Evolutionary conservation across 768 basidiomycete genomes (phyloP).

Genomic region (Boletus subcaerulescens): DNA sequence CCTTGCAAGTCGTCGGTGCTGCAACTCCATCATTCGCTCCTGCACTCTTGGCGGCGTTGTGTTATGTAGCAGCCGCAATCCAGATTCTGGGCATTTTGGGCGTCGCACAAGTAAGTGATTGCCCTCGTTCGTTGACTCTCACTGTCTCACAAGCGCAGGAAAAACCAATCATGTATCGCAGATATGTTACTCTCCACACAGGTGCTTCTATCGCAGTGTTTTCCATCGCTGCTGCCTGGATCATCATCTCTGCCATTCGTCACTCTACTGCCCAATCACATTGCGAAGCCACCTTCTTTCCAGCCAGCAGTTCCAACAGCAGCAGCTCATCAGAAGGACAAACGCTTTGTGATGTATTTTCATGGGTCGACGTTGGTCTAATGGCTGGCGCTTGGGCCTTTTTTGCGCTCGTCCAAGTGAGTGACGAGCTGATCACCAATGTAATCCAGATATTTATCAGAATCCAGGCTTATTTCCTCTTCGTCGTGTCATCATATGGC

Average conservation of each 20-base stretch:
- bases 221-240: conserved; percentile 76
- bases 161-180: conserved; percentile 57
- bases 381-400: conserved; percentile 89
- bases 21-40: conserved; percentile 75
- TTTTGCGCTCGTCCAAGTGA: conserved; percentile 72
- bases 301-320: conserved; percentile 30
- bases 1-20: conserved; percentile 73
- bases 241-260: conserved; percentile 71
- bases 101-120: conserved; percentile 61
- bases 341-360: conserved; percentile 82
- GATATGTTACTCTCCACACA: conserved; percentile 68
- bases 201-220: conserved; percentile 59
- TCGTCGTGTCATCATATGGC: conserved; percentile 62
- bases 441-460: conserved; percentile 1
- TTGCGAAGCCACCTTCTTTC: conserved; percentile 63
- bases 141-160: conserved; percentile 46
- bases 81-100: conserved; percentile 87
- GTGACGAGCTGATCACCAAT: conserved; percentile 18
- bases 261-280: conserved; percentile 68
- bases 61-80: conserved; percentile 69
- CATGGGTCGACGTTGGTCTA: conserved; percentile 89
- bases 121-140: neutral
- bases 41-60: conserved; percentile 70
- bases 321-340: conserved; percentile 49
- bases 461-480: conserved; percentile 47